Conservation (phyloP, 257 asterid genomes). For the Nicotiana otophora region DNA sequence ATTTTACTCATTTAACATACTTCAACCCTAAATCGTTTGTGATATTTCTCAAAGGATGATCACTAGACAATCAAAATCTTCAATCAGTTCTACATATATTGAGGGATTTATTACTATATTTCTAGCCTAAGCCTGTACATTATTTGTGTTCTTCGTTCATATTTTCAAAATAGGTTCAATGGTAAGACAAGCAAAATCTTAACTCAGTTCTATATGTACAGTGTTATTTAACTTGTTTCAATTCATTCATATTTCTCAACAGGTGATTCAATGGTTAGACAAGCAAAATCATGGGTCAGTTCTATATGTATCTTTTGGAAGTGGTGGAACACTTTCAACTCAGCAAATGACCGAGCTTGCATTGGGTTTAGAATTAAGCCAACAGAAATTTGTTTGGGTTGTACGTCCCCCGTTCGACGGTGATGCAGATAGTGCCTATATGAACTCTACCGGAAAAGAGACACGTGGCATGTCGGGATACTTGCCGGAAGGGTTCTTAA, state of each 20-base stretch:
- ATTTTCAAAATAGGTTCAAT: too few relatives aligned
- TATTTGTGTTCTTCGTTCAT: too few relatives aligned
- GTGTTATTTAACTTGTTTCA: background rate
- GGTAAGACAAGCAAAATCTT: too few relatives aligned
- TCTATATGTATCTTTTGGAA: conserved; percentile 11
- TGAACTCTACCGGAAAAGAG: background rate
- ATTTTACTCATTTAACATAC: too few relatives aligned
- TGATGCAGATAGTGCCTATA: background rate
- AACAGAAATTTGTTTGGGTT: conserved; percentile 2
- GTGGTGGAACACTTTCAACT: conserved; percentile 2
- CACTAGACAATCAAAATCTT: too few relatives aligned
- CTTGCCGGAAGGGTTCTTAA: background rate
- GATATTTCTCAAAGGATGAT: too few relatives aligned
- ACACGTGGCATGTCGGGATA: background rate
- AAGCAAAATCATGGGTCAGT: background rate
- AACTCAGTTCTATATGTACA: too few relatives aligned
- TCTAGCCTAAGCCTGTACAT: too few relatives aligned
- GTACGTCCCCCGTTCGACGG: background rate
- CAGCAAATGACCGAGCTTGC: conserved; percentile 5
- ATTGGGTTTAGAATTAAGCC: conserved; percentile 4
- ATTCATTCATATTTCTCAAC: background rate
- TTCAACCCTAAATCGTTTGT: too few relatives aligned
- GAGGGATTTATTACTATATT: too few relatives aligned
- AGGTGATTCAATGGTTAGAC: conserved; percentile 4
- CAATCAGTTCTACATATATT: too few relatives aligned